These are phyloP conservation scores for Oryza punctata DNA, from an alignment of 176 grass and related monocot genomes.

Conservation along the genomic window DNA sequence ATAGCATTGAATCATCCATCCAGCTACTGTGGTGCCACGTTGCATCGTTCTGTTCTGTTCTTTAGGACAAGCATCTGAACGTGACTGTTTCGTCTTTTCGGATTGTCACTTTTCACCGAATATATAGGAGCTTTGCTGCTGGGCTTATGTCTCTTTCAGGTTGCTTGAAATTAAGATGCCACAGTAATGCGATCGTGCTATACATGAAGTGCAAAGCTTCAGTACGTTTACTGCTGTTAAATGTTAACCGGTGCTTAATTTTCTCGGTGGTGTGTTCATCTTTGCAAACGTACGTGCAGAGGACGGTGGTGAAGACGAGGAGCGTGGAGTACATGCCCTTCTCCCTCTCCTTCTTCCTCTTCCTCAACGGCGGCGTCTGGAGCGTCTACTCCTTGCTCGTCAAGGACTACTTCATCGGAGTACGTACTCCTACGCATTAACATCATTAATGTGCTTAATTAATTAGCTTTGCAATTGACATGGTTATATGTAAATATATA, in stretches of 20 bases:
- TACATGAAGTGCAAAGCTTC: no score
- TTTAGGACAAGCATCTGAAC: no score
- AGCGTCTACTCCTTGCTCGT: constrained; percentile 61
- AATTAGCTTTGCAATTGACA: background rate
- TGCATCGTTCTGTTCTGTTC: background rate
- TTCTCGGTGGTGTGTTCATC: background rate
- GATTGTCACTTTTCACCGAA: no score
- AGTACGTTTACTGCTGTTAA: no score
- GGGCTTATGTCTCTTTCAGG: no score
- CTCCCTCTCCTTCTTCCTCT: constrained; percentile 81
- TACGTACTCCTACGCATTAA: background rate
- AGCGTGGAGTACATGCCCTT: constrained; percentile 93
- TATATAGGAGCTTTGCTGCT: no score
- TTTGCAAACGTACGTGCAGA: constrained; percentile 24
- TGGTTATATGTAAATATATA: no score
- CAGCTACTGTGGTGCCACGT: background rate
- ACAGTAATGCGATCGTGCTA: no score
- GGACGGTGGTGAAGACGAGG: constrained; percentile 51
- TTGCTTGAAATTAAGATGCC: no score
- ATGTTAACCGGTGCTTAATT: background rate
- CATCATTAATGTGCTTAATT: no score
- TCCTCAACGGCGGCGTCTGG: constrained; percentile 78
- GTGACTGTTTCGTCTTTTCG: no score
- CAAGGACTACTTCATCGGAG: constrained; percentile 72
- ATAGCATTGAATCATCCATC: background rate